A percentile compares a stretch with the other conserved stretches of the same genome.
phyloP scores from a whole-genome alignment of 2,329 filamentous ascomycete genomes.

The Nothophaeocryptopus gaeumannii region DNA sequence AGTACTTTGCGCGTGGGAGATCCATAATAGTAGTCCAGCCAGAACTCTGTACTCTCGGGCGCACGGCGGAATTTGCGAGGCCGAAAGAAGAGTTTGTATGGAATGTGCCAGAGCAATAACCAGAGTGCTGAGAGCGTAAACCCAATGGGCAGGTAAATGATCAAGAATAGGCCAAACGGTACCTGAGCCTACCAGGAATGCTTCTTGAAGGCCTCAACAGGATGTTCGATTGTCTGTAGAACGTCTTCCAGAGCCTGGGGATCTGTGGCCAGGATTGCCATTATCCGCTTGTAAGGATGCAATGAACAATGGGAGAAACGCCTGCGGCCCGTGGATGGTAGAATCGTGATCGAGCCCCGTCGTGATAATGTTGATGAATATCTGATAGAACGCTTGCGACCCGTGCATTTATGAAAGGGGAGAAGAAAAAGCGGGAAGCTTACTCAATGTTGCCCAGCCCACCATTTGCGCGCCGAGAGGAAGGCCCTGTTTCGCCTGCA shows the following conservation, averaged over 20 bases:
- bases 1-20: constrained; percentile 11
- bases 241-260: constrained; percentile 13
- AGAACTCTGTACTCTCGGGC: constrained; percentile 11
- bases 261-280: constrained; percentile 16
- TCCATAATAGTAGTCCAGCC: constrained; percentile 11
- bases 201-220: constrained; percentile 10
- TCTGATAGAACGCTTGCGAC: neutral
- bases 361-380: too few species aligned
- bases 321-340: too few species aligned
- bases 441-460: constrained; percentile 77
- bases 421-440: constrained; percentile 12
- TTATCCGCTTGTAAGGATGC: neutral
- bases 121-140: constrained; percentile 11
- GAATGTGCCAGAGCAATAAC: constrained; percentile 17
- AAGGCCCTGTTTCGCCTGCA: constrained; percentile 81
- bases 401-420: neutral
- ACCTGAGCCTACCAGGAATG: constrained; percentile 8
- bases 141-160: constrained; percentile 13
- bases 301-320: too few species aligned
- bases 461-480: constrained; percentile 84
- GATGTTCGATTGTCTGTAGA: constrained; percentile 18
- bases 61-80: neutral
- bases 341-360: too few species aligned
- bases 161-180: constrained; percentile 14
- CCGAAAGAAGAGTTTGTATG: constrained; percentile 9